Base-by-base conservation (phyloP, 192 early-diverging fungal genomes). In the Paraglomus occultum region DNA sequence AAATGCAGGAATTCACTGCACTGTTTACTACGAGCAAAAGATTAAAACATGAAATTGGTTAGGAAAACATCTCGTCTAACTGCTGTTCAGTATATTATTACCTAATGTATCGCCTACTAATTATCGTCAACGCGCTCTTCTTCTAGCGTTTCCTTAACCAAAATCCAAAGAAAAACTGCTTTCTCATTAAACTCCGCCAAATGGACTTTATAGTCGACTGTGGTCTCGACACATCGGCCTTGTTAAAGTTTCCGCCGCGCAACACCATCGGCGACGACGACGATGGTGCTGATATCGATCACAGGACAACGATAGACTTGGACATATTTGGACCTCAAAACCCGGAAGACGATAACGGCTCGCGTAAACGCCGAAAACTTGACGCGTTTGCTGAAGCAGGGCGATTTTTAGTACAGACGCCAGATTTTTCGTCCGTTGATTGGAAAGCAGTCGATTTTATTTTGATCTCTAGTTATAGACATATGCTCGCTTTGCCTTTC, bases 401-500 rank as follows among this genome's bases (percentile, higher is more conserved):
- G 69, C 50, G 77, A 48, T 77, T 77, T 48, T 47, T 77, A 44
- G 76, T 80, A 48, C 67, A 80, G 23, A 70, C 77, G 12, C 77
- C 81, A 17, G 81, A 83, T 50, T 79, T 87, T 66, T 77, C 72
- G 62, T 75, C 83, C 12, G 75, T 91, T 11, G 87, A 89, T 77
- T 81, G 88, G 72, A 81, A 79, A 52, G 77, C 77, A 0, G 85
- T 95, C 12, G 91, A 94, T 76, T 82, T 88, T 67, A 81, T 95
- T 18, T 74, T 95, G 3, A 75, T 95, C 38, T 84, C 88, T 49
- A 89, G 91, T 77, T 84, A 83, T 71, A 85, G 88, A 60, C 83
- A 91, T 59, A 88, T 90, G 80, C 75, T 88, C 20, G 86, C 88
- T 51, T 77, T 95, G 38, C 94, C 94, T 15, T 95, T 83, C 71